Percentiles rank a stretch among this genome's conserved stretches.
Conservation (phyloP, 2,329 filamentous ascomycete species). For the Polychaeton citri region DNA sequence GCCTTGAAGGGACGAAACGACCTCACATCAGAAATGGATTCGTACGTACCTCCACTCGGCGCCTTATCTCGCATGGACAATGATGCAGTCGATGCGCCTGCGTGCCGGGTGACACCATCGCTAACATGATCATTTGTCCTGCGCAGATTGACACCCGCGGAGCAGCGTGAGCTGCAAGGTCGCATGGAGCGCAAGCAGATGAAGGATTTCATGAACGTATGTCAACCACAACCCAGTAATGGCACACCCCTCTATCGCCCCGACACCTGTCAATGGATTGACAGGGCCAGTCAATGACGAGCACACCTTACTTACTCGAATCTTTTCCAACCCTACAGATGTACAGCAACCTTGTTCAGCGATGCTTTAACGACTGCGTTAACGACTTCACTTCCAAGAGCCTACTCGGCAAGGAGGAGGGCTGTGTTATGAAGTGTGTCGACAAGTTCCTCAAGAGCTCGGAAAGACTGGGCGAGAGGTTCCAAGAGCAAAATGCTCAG, state of each 20-base stretch:
- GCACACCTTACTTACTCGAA: too few species aligned
- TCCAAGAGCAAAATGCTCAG: conserved; percentile 60
- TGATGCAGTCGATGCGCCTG: too few species aligned
- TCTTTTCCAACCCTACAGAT: conserved; percentile 32
- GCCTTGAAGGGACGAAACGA: too few species aligned
- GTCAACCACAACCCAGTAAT: conserved; percentile 29
- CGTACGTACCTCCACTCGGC: neutral
- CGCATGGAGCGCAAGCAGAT: conserved; percentile 98
- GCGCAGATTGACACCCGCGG: conserved; percentile 54
- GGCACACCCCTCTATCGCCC: too few species aligned
- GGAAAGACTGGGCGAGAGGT: conserved; percentile 80
- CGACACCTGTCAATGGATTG: too few species aligned
- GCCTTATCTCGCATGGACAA: too few species aligned
- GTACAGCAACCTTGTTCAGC: conserved; percentile 63
- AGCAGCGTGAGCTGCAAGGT: conserved; percentile 85
- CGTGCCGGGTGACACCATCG: too few species aligned
- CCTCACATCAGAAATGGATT: neutral
- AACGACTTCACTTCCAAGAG: conserved; percentile 98
- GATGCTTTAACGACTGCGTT: conserved; percentile 94
- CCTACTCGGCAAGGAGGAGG: conserved; percentile 72
- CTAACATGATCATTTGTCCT: neutral
- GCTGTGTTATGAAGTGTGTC: conserved; percentile 88
- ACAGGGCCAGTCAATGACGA: too few species aligned
- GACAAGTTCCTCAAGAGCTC: conserved; percentile 91
- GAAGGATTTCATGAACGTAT: conserved; percentile 95